Conservation (phyloP, 2,329 filamentous ascomycete genomes). For the Coleophoma cylindrospora region DNA sequence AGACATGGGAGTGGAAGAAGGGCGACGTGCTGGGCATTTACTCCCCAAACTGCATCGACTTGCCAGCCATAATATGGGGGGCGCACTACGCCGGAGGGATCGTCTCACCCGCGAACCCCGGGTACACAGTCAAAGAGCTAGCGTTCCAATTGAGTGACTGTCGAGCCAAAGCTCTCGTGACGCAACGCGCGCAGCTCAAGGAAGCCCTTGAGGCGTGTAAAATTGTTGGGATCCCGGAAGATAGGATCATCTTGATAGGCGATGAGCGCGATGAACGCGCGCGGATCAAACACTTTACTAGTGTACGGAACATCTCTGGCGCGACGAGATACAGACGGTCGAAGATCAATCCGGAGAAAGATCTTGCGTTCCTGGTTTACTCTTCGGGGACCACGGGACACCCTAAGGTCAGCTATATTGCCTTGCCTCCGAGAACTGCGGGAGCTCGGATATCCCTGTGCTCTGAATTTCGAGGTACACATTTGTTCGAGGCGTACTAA, state of each 20-base stretch:
- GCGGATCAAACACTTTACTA: conserved; percentile 66
- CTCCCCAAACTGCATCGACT: conserved; percentile 83
- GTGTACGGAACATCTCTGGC: conserved; percentile 59
- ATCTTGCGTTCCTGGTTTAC: conserved; percentile 82
- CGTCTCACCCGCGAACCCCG: conserved; percentile 81
- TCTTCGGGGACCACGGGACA: conserved; percentile 85
- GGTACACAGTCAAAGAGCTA: conserved; percentile 79
- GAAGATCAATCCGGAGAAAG: conserved; percentile 61
- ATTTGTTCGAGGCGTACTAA: too few species aligned
- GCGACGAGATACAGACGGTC: conserved; percentile 53
- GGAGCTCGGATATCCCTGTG: too few species aligned
- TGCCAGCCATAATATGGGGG: conserved; percentile 71
- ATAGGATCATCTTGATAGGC: conserved; percentile 73
- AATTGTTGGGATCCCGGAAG: conserved; percentile 63
- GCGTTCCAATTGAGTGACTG: conserved; percentile 80
- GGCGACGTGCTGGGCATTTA: conserved; percentile 80
- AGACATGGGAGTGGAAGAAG: conserved; percentile 71
- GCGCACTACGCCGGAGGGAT: conserved; percentile 78
- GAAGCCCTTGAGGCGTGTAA: conserved; percentile 63
- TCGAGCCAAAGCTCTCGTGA: conserved; percentile 68
- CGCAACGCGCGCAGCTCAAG: conserved; percentile 62
- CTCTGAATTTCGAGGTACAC: too few species aligned
- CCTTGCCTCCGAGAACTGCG: too few species aligned
- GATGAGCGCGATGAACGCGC: conserved; percentile 55
- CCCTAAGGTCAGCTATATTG: conserved; percentile 51